phyloP scores from a whole-genome alignment of 306 rosid genomes.

The Geum urbanum region DNA sequence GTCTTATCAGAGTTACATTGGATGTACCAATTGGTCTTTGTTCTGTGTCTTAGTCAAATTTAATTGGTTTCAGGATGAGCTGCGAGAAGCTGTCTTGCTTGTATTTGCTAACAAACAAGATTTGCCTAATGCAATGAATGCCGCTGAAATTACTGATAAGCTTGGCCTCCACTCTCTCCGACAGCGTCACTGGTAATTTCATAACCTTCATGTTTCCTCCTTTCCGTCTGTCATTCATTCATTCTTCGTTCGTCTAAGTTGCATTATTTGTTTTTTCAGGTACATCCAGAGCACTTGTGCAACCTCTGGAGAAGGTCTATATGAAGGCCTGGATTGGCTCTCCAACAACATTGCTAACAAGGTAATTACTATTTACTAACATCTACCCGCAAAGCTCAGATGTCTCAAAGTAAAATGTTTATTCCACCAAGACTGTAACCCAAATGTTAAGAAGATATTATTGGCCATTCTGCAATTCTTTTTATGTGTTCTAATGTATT shows the following conservation, averaged over 20 bases:
- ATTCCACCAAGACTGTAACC: not conserved
- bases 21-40: not conserved
- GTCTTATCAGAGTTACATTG: not conserved
- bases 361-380: constrained; percentile 38
- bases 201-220: constrained; percentile 7
- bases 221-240: not conserved
- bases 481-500: not conserved
- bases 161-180: constrained; percentile 98
- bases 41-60: not conserved
- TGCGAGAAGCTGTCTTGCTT: constrained; percentile 96
- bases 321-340: constrained; percentile 98
- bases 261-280: constrained; percentile 44
- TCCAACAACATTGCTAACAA: constrained; percentile 99
- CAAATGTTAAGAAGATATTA: not conserved
- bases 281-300: constrained; percentile 99
- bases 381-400: not conserved
- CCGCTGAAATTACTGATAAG: constrained; percentile 99
- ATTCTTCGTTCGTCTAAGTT: constrained; percentile 16
- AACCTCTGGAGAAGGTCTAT: constrained; percentile 98
- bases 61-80: constrained; percentile 65
- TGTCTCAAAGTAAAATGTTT: not conserved
- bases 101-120: constrained; percentile 99
- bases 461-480: not conserved
- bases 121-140: constrained; percentile 99
- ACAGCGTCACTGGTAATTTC: constrained; percentile 92